Evolutionary conservation across 2,329 filamentous ascomycete species (phyloP).

Genomic region (Sarocladium oryzae): DNA sequence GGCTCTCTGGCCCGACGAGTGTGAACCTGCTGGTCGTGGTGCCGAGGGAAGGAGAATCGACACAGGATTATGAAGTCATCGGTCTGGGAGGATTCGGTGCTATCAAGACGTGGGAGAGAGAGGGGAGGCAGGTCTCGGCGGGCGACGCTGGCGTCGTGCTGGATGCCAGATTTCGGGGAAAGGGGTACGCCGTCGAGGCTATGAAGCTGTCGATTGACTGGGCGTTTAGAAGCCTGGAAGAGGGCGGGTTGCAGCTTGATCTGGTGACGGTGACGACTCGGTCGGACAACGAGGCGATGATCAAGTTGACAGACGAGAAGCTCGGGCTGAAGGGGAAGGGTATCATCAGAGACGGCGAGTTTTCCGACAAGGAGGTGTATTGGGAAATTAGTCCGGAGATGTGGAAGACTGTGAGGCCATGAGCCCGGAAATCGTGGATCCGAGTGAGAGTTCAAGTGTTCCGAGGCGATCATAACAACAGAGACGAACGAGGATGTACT

Average conservation of each 20-base stretch:
- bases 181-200: constrained; percentile 20
- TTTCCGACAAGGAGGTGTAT: constrained; percentile 18
- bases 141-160: constrained; percentile 23
- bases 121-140: constrained; percentile 14
- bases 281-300: constrained; percentile 19
- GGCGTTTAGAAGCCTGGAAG: constrained; percentile 16
- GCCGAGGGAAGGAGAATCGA: background rate
- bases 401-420: constrained; percentile 11
- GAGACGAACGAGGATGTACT: background rate
- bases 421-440: background rate
- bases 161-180: constrained; percentile 17
- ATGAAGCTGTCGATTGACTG: constrained; percentile 20
- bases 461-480: too few relatives aligned
- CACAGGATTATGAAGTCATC: constrained; percentile 19
- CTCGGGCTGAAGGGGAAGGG: constrained; percentile 17
- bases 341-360: constrained; percentile 12
- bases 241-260: constrained; percentile 22
- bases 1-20: background rate
- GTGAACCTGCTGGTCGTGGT: constrained; percentile 5
- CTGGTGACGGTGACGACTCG: constrained; percentile 20
- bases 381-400: constrained; percentile 18
- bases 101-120: constrained; percentile 19
- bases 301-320: constrained; percentile 17
- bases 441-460: too few relatives aligned
- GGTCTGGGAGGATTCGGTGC: constrained; percentile 23